Percentiles rank a stretch among this genome's conserved stretches.
Conservation (phyloP, 305 asterid species). For the Solanum hybrid region DNA sequence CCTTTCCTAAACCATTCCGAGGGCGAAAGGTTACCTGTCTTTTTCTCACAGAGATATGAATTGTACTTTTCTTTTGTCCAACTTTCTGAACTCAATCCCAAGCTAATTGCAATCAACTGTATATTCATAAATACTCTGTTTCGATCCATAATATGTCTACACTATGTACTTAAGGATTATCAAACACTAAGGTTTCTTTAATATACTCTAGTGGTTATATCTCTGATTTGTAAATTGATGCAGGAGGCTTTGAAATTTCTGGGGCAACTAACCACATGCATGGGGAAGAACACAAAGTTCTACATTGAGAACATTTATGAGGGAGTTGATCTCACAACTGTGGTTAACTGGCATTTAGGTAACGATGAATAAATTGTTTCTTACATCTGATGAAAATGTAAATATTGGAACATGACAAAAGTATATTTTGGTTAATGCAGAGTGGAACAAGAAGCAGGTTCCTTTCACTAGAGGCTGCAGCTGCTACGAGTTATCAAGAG, state of each 20-base stretch:
- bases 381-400: neutral
- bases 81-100: neutral
- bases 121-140: neutral
- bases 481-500: slow-evolving; percentile 37
- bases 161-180: neutral
- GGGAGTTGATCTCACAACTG: slow-evolving; percentile 38
- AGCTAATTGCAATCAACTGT: neutral
- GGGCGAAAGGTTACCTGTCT: slow-evolving; percentile 42
- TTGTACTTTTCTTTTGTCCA: neutral
- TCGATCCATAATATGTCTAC: neutral
- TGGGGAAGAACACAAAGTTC: slow-evolving; percentile 63
- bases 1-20: slow-evolving; percentile 42
- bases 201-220: neutral
- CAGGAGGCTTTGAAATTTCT: slow-evolving; percentile 55
- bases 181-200: neutral
- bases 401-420: neutral
- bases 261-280: slow-evolving; percentile 36
- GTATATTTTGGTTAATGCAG: slow-evolving; percentile 27
- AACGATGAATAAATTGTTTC: neutral
- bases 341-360: slow-evolving; percentile 73
- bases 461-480: slow-evolving; percentile 76
- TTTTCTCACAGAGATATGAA: neutral
- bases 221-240: slow-evolving; percentile 1
- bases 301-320: slow-evolving; percentile 39
- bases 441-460: slow-evolving; percentile 56